Evolutionary conservation across 345 rosid species (phyloP).

Genomic region (Gossypium australe): DNA sequence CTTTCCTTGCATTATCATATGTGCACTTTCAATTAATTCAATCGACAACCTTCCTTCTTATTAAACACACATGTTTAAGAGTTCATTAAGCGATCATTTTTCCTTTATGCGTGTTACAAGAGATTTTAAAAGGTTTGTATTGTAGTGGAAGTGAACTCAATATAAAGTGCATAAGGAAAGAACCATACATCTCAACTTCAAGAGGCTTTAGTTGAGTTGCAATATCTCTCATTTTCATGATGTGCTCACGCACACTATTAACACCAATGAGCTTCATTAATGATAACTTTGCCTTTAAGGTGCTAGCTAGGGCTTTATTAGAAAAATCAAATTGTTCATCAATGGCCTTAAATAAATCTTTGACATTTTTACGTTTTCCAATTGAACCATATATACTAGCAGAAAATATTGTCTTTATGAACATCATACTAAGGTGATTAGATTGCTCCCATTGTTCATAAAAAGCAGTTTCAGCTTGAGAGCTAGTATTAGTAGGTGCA

Average conservation of each 20-base stretch:
- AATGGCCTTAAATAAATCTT: no score
- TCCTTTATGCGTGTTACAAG: neutral
- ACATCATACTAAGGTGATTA: neutral
- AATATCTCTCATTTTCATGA: neutral
- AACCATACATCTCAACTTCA: neutral
- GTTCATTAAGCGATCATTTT: slow-evolving; percentile 13
- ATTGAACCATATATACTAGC: neutral
- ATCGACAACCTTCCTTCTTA: neutral
- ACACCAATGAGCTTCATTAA: neutral
- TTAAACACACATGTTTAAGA: slow-evolving; percentile 16
- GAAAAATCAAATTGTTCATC: no score
- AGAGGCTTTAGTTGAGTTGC: neutral
- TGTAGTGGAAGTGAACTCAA: neutral
- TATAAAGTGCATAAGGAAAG: neutral
- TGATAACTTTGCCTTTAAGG: neutral
- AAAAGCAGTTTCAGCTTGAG: neutral
- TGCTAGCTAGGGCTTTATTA: neutral
- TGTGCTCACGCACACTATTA: neutral
- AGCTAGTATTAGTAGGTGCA: no score
- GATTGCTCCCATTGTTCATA: neutral
- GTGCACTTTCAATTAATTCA: no score
- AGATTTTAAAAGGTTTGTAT: neutral
- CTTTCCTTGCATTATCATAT: no score
- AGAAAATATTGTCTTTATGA: no score
- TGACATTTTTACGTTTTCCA: no score